Evolutionary conservation across 768 basidiomycete species (phyloP).

Genomic region (Pulveroboletus ravenelii): DNA sequence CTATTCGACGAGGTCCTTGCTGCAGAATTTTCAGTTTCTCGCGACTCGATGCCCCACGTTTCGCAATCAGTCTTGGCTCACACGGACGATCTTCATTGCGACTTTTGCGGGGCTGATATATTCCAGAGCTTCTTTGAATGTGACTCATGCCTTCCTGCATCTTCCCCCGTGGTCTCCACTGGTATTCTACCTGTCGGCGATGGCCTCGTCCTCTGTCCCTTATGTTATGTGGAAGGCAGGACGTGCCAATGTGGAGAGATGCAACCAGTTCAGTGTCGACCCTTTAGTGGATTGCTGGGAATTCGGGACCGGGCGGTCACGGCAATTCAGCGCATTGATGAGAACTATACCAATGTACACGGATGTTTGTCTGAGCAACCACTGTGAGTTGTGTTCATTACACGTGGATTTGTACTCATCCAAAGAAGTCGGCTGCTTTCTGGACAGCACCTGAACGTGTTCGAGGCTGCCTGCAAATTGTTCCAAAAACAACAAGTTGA

Average conservation of each 20-base stretch:
- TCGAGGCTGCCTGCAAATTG: slow-evolving; percentile 31
- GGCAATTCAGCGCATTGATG: slow-evolving; percentile 21
- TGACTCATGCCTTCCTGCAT: slow-evolving; percentile 36
- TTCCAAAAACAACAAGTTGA: slow-evolving; percentile 15
- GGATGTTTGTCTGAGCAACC: slow-evolving; percentile 17
- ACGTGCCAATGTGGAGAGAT: slow-evolving; percentile 61
- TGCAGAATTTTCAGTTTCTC: slow-evolving; percentile 38
- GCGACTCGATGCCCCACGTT: slow-evolving; percentile 28
- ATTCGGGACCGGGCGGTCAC: slow-evolving; percentile 38
- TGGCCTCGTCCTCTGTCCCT: slow-evolving; percentile 56
- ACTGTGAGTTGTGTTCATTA: slow-evolving; percentile 16
- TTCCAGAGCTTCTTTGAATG: slow-evolving; percentile 83
- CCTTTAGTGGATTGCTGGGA: slow-evolving; percentile 42
- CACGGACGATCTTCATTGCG: slow-evolving; percentile 46
- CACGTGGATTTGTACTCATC: slow-evolving; percentile 5
- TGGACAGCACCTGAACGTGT: slow-evolving; percentile 24
- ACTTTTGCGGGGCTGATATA: slow-evolving; percentile 78
- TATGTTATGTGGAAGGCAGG: slow-evolving; percentile 75
- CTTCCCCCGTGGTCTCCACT: slow-evolving; percentile 9
- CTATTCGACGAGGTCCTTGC: slow-evolving; percentile 50
- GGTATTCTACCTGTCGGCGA: slow-evolving; percentile 31
- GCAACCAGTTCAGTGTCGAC: slow-evolving; percentile 55
- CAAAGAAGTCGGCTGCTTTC: slow-evolving; percentile 22
- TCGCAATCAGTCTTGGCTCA: slow-evolving; percentile 20
- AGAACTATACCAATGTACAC: slow-evolving; percentile 3